These are phyloP conservation scores for Sanguinoderma infundibulare DNA, from an alignment of 1,284 basidiomycete species.

Conservation along the genomic window DNA sequence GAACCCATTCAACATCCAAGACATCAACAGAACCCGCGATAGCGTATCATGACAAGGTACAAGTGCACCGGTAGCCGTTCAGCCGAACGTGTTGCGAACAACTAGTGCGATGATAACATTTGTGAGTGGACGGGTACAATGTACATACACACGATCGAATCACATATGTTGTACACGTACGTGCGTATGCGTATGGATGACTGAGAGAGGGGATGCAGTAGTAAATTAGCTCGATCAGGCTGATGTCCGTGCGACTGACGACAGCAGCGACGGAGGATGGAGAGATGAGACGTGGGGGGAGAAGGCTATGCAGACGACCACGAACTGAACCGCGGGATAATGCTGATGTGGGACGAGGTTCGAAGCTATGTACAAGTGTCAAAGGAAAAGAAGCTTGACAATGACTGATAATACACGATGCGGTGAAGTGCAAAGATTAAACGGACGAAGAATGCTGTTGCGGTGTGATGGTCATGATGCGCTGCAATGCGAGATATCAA, in stretches of 20 bases:
- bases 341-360: background rate
- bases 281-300: background rate
- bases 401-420: background rate
- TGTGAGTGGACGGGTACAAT: too few relatives aligned
- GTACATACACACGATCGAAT: too few relatives aligned
- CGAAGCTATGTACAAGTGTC: background rate
- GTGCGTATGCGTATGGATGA: background rate
- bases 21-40: too few relatives aligned
- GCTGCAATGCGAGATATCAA: background rate
- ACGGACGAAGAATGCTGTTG: background rate
- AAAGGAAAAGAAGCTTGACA: background rate
- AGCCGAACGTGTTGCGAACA: too few relatives aligned
- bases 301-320: background rate
- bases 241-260: background rate
- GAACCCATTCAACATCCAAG: too few relatives aligned
- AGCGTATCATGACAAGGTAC: too few relatives aligned
- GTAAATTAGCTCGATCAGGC: background rate
- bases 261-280: background rate
- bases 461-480: constrained; percentile 1
- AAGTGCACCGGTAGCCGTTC: too few relatives aligned
- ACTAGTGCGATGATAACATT: too few relatives aligned
- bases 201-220: background rate
- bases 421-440: background rate
- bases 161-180: too few relatives aligned
- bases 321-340: background rate